Evolutionary conservation across 139 green algal genomes (phyloP).

Genomic region (Microglena sp.): DNA sequence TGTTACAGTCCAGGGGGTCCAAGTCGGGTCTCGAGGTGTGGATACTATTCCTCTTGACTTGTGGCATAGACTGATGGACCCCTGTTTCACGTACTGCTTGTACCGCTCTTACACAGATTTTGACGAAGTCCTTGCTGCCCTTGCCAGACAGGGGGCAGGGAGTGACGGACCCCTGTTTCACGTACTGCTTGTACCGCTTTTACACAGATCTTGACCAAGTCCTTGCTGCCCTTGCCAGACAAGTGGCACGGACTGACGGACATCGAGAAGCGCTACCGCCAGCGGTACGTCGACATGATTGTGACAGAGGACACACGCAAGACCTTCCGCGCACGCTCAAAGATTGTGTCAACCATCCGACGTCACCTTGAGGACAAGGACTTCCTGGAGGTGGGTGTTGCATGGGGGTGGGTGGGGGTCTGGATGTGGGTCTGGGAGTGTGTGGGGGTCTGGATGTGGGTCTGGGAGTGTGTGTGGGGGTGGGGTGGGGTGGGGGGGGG

Average conservation of each 20-base stretch:
- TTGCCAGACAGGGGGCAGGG: slow-evolving; percentile 45
- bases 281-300: slow-evolving; percentile 94
- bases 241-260: slow-evolving; percentile 96
- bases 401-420: too few relatives aligned
- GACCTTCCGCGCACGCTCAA: slow-evolving; percentile 70
- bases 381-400: slow-evolving; percentile 52
- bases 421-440: too few relatives aligned
- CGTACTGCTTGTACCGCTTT: too few relatives aligned
- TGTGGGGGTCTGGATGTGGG: too few relatives aligned
- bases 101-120: slow-evolving; percentile 51
- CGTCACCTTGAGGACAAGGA: slow-evolving; percentile 68
- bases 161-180: too few relatives aligned
- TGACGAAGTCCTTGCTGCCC: slow-evolving; percentile 92
- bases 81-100: too few relatives aligned
- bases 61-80: not conserved
- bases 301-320: slow-evolving; percentile 68
- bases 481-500: too few relatives aligned
- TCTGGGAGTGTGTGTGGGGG: too few relatives aligned
- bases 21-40: too few relatives aligned
- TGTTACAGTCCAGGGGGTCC: too few relatives aligned
- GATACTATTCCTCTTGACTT: too few relatives aligned
- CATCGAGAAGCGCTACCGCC: slow-evolving; percentile 88
- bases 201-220: slow-evolving; percentile 86
- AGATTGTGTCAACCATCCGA: slow-evolving; percentile 66
- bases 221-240: slow-evolving; percentile 88